A percentile compares a stretch with the other conserved stretches of the same genome.
Evolutionary conservation across 179 eudicot species (phyloP).

Genomic region (Sideroxylon spinosum): DNA sequence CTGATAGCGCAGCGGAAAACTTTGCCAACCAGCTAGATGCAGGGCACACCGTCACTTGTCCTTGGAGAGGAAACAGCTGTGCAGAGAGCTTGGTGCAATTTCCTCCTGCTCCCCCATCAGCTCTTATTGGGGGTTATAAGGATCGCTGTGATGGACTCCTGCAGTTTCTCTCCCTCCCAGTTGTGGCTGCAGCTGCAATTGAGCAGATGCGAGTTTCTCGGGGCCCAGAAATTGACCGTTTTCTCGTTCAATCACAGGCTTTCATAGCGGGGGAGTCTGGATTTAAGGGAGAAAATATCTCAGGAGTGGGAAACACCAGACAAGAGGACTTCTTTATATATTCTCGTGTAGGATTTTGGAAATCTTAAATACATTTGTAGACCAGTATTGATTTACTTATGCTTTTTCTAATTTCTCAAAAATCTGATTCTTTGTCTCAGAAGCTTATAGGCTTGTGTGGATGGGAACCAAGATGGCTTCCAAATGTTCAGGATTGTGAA

Average conservation of each 20-base stretch:
- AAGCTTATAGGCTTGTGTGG: slow-evolving; percentile 95
- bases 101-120: slow-evolving; percentile 97
- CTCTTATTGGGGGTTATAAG: slow-evolving; percentile 92
- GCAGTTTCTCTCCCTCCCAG: slow-evolving; percentile 85
- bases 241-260: slow-evolving; percentile 52
- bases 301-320: slow-evolving; percentile 41
- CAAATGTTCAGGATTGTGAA: slow-evolving; percentile 92
- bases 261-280: slow-evolving; percentile 43
- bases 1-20: slow-evolving; percentile 63
- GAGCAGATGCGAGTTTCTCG: slow-evolving; percentile 72
- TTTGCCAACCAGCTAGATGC: slow-evolving; percentile 78
- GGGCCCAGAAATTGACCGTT: slow-evolving; percentile 74
- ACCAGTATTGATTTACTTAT: too few relatives aligned
- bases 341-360: slow-evolving; percentile 56
- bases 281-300: too few relatives aligned
- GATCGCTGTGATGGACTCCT: slow-evolving; percentile 97
- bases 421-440: slow-evolving; percentile 52
- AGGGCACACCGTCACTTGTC: slow-evolving; percentile 72
- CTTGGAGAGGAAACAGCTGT: slow-evolving; percentile 96
- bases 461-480: slow-evolving; percentile 99
- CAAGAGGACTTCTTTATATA: slow-evolving; percentile 64
- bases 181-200: slow-evolving; percentile 80
- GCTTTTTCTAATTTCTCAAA: slow-evolving; percentile 4
- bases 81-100: slow-evolving; percentile 98
- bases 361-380: background rate